These are phyloP conservation scores for Aspergillus nanangensis DNA, from an alignment of 495 filamentous ascomycete genomes.

Conservation along the genomic window DNA sequence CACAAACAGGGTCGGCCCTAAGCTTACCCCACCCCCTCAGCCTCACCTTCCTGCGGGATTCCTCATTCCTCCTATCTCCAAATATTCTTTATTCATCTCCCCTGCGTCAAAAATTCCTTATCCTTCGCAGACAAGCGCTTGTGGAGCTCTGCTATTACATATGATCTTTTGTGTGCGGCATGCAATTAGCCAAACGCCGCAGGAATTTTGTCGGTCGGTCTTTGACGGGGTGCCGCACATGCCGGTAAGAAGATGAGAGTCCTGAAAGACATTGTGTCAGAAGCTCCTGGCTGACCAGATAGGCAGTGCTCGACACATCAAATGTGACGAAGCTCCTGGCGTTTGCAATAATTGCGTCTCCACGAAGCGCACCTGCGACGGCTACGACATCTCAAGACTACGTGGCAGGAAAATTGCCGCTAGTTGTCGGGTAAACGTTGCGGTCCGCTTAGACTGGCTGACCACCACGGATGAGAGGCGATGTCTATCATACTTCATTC, in stretches of 20 bases:
- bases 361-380: slow-evolving; percentile 1
- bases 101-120: no score
- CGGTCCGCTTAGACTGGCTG: slow-evolving; percentile 6
- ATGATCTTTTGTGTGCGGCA: no score
- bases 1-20: no score
- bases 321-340: slow-evolving; percentile 9
- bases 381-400: slow-evolving; percentile 4
- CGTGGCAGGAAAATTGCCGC: background rate
- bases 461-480: slow-evolving; percentile 21
- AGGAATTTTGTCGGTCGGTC: no score
- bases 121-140: no score
- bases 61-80: no score
- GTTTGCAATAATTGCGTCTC: slow-evolving; percentile 4
- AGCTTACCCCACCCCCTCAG: no score
- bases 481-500: slow-evolving; percentile 19
- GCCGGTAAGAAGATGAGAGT: no score
- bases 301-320: slow-evolving; percentile 3
- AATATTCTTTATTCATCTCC: no score
- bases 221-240: slow-evolving; percentile 7
- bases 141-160: no score
- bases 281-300: background rate
- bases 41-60: no score
- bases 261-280: background rate
- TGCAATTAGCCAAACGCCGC: no score
- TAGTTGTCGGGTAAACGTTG: background rate